Evolutionary conservation across 352 stramenopile species (phyloP).

Genomic region (Halophytophthora batemanensis): DNA sequence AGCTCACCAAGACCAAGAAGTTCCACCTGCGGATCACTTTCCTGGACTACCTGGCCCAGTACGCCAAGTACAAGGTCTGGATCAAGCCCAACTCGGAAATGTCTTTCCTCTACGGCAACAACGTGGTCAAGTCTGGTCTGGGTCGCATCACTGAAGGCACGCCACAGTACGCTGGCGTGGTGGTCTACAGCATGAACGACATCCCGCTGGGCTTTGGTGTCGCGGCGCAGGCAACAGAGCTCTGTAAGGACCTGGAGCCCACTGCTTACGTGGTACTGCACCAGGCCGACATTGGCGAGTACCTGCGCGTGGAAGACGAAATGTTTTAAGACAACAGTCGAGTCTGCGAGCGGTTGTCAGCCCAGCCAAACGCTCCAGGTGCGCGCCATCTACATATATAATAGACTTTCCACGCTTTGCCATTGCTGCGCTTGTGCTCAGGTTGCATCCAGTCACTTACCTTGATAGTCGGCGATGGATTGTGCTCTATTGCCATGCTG

Average conservation of each 20-base stretch:
- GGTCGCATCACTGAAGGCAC: constrained; percentile 97
- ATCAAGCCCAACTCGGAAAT: constrained; percentile 99
- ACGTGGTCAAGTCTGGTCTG: constrained; percentile 98
- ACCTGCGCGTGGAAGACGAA: constrained; percentile 97
- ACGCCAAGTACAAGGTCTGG: constrained; percentile 99
- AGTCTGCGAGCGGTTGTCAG: constrained; percentile 2
- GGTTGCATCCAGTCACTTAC: constrained; percentile 1
- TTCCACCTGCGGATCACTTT: constrained; percentile 98
- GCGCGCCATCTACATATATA: constrained; percentile 43
- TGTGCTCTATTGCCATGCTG: constrained; percentile 15
- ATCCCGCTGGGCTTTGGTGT: constrained; percentile 98
- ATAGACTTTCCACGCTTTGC: constrained; percentile 45
- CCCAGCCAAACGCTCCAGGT: constrained; percentile 7
- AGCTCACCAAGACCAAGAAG: constrained; percentile 99
- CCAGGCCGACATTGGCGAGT: constrained; percentile 99
- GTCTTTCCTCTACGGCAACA: constrained; percentile 99
- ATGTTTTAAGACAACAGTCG: constrained; percentile 86
- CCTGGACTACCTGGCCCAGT: constrained; percentile 98
- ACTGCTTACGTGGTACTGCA: constrained; percentile 98
- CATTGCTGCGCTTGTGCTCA: constrained; percentile 16
- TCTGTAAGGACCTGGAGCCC: constrained; percentile 95
- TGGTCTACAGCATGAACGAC: constrained; percentile 99
- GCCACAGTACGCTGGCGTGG: constrained; percentile 97
- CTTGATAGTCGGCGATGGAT: constrained; percentile 14
- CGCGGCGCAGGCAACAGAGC: constrained; percentile 93